These are phyloP conservation scores for Rutstroemia sp. DNA, from an alignment of 2,329 filamentous ascomycete species.

Conservation along the genomic window DNA sequence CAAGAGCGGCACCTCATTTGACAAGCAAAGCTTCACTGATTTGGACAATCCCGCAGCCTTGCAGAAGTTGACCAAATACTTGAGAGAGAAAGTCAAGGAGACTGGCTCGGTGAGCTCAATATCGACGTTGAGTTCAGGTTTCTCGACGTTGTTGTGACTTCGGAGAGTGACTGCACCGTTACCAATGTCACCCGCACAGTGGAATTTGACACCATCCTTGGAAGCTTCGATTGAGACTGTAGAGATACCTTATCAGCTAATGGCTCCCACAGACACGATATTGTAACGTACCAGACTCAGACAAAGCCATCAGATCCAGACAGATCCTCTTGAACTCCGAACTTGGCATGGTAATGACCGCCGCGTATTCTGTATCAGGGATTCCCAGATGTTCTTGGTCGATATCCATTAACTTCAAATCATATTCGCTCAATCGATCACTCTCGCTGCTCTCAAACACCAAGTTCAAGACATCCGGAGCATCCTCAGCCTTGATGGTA, in stretches of 20 bases:
- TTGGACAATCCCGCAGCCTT: constrained; percentile 82
- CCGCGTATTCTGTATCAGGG: constrained; percentile 96
- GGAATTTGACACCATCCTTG: constrained; percentile 97
- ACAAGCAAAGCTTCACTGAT: constrained; percentile 86
- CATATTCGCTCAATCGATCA: constrained; percentile 95
- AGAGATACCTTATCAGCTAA: constrained; percentile 13
- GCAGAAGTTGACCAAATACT: constrained; percentile 99
- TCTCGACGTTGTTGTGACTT: constrained; percentile 81
- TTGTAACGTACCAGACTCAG: constrained; percentile 73
- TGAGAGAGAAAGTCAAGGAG: constrained; percentile 91
- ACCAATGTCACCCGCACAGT: constrained; percentile 88
- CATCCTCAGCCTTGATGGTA: constrained; percentile 95
- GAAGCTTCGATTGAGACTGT: constrained; percentile 88
- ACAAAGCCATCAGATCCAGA: constrained; percentile 83
- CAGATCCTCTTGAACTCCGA: constrained; percentile 92
- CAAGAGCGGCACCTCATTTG: constrained; percentile 89
- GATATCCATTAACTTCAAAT: constrained; percentile 99
- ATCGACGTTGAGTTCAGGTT: constrained; percentile 75
- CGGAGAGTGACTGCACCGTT: constrained; percentile 90
- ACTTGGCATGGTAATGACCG: constrained; percentile 82
- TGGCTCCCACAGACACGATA: not conserved
- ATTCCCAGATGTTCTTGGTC: constrained; percentile 99
- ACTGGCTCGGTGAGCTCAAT: constrained; percentile 92
- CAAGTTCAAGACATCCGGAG: constrained; percentile 90
- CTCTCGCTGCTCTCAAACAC: constrained; percentile 85